These are phyloP conservation scores for Astraeus odoratus DNA, from an alignment of 768 basidiomycete genomes.

Conservation along the genomic window DNA sequence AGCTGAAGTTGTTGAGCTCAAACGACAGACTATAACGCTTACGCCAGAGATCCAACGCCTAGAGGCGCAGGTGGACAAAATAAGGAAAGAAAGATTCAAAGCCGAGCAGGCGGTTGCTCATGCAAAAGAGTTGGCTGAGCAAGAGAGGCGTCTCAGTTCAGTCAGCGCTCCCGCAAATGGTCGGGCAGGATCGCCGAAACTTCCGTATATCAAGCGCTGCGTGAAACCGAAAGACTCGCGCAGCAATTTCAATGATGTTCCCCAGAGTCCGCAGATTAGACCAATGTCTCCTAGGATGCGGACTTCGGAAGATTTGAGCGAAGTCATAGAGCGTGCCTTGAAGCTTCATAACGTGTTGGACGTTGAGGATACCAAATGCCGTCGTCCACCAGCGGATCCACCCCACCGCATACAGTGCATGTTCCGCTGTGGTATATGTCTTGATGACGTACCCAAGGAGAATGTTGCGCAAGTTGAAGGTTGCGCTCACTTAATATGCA, in stretches of 20 bases:
- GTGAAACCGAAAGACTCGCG: neutral
- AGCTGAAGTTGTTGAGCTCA: conserved; percentile 34
- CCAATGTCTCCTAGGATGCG: neutral
- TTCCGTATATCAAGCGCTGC: neutral
- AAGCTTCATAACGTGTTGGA: conserved; percentile 33
- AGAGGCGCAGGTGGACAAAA: conserved; percentile 16
- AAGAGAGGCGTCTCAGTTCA: neutral
- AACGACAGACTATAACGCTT: conserved; percentile 22
- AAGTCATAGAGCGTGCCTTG: conserved; percentile 12
- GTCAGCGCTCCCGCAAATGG: neutral
- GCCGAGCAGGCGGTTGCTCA: neutral
- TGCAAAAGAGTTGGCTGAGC: neutral
- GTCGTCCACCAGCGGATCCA: conserved; percentile 27
- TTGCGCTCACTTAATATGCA: conserved; percentile 51
- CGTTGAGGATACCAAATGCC: conserved; percentile 32
- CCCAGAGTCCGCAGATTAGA: neutral
- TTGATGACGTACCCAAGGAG: conserved; percentile 41
- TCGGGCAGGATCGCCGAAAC: conserved; percentile 12
- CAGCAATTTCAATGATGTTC: neutral
- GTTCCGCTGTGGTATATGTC: conserved; percentile 52
- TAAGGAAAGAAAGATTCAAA: conserved; percentile 11
- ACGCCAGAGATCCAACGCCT: conserved; percentile 20
- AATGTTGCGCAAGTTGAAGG: conserved; percentile 34
- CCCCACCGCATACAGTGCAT: conserved; percentile 20
- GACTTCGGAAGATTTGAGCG: neutral